phyloP scores from a whole-genome alignment of 78 protist genomes.

The Planoprotostelium fungivorum region DNA sequence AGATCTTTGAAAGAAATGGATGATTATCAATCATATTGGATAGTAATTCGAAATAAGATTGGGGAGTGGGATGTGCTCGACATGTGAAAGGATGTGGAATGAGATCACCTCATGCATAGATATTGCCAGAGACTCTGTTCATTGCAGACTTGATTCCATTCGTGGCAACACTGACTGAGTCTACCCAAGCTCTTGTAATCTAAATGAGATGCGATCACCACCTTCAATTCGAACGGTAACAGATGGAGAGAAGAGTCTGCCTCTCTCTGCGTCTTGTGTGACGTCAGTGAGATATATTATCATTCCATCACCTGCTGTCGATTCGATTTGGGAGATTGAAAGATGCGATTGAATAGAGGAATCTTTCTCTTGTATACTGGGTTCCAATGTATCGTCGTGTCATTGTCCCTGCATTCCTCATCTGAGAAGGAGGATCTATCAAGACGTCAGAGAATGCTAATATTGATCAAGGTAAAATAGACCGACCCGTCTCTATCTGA shows the following conservation, averaged over 20 bases:
- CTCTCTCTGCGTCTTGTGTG: background rate
- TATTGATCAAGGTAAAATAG: background rate
- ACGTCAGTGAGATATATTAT: background rate
- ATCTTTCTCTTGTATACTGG: background rate
- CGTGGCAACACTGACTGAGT: background rate
- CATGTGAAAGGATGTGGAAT: too few species aligned
- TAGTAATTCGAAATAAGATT: too few species aligned
- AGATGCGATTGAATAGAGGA: background rate
- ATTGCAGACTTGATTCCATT: background rate
- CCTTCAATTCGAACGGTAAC: background rate
- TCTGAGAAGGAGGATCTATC: background rate
- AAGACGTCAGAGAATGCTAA: background rate
- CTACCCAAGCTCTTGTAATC: background rate
- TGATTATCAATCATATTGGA: background rate
- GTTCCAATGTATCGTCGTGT: background rate
- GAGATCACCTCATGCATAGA: background rate
- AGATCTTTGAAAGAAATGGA: background rate
- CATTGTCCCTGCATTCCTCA: background rate
- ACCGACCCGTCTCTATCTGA: background rate
- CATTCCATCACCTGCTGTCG: background rate
- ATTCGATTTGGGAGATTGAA: background rate
- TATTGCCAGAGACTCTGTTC: background rate
- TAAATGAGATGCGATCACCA: background rate
- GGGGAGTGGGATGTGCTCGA: too few species aligned
- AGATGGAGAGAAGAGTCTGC: background rate